These are phyloP conservation scores for Schizophyllum amplum DNA, from an alignment of 1,284 basidiomycete species.

Conservation along the genomic window DNA sequence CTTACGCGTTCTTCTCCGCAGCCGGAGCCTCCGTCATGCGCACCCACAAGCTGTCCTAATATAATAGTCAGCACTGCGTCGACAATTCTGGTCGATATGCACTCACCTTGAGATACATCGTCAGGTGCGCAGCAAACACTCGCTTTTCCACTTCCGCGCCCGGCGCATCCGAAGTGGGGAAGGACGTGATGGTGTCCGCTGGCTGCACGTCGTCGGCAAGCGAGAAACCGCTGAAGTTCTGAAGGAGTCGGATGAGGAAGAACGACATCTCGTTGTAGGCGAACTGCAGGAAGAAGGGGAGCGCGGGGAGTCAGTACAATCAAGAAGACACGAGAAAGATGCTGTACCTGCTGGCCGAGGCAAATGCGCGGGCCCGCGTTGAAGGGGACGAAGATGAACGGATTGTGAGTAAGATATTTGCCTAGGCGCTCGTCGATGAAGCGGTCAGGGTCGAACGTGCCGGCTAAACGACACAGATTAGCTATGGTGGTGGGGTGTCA, in stretches of 20 bases:
- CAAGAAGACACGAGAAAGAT: neutral
- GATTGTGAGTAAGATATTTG: conserved; percentile 11
- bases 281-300: conserved; percentile 20
- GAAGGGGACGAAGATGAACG: conserved; percentile 15
- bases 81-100: neutral
- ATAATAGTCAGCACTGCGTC: neutral
- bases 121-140: conserved; percentile 28
- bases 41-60: conserved; percentile 3
- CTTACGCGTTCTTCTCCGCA: neutral
- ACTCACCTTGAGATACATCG: conserved; percentile 27
- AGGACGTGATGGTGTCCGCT: conserved; percentile 13
- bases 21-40: neutral
- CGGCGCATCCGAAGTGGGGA: conserved; percentile 13
- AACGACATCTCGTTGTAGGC: conserved; percentile 33
- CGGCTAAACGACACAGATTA: conserved; percentile 1
- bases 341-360: conserved; percentile 19
- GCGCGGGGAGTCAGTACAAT: neutral
- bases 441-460: conserved; percentile 15
- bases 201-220: conserved; percentile 34
- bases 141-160: conserved; percentile 30
- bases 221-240: conserved; percentile 37
- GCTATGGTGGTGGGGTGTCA: neutral
- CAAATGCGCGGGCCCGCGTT: conserved; percentile 15
- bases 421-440: conserved; percentile 14
- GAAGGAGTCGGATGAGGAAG: conserved; percentile 33